Percentiles rank a stretch among this genome's conserved stretches.
Evolutionary conservation across 1,284 basidiomycete genomes (phyloP).

Genomic region (Peniophora sp.): DNA sequence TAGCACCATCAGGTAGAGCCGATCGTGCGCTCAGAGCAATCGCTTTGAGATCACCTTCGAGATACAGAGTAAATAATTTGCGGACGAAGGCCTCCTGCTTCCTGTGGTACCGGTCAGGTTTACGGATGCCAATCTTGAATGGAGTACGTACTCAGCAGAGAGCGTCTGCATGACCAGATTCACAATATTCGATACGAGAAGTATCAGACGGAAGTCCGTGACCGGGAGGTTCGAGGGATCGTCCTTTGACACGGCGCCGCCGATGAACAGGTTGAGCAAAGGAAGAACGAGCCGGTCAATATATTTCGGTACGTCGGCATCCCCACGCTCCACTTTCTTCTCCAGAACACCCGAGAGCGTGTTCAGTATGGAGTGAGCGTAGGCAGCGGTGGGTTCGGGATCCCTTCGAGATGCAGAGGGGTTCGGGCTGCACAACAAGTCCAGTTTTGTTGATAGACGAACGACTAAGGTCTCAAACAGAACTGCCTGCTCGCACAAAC

Average conservation of each 20-base stretch:
- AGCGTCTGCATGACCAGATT: constrained; percentile 63
- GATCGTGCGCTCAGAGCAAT: background rate
- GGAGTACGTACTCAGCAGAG: constrained; percentile 46
- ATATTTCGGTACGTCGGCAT: constrained; percentile 75
- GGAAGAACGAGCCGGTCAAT: constrained; percentile 66
- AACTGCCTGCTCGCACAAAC: constrained; percentile 67
- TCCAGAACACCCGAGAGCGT: constrained; percentile 58
- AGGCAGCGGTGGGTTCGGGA: constrained; percentile 60
- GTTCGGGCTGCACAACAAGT: constrained; percentile 51
- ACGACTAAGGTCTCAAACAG: constrained; percentile 85
- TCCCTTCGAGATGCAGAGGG: constrained; percentile 18
- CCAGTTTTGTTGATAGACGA: constrained; percentile 74
- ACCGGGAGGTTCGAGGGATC: constrained; percentile 32
- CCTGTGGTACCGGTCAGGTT: constrained; percentile 24
- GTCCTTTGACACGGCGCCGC: constrained; percentile 32
- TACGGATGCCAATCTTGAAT: too few relatives aligned
- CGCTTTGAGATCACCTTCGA: constrained; percentile 45
- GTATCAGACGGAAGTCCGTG: constrained; percentile 59
- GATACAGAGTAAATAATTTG: constrained; percentile 51
- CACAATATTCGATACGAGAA: constrained; percentile 56
- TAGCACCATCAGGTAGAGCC: background rate
- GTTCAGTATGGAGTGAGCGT: constrained; percentile 76
- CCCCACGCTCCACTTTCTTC: constrained; percentile 52
- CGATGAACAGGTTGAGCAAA: constrained; percentile 66
- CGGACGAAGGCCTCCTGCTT: constrained; percentile 51